A percentile compares a stretch with the other conserved stretches of the same genome.
Evolutionary conservation across 768 basidiomycete species (phyloP).

Genomic region (Boletus speciosus): DNA sequence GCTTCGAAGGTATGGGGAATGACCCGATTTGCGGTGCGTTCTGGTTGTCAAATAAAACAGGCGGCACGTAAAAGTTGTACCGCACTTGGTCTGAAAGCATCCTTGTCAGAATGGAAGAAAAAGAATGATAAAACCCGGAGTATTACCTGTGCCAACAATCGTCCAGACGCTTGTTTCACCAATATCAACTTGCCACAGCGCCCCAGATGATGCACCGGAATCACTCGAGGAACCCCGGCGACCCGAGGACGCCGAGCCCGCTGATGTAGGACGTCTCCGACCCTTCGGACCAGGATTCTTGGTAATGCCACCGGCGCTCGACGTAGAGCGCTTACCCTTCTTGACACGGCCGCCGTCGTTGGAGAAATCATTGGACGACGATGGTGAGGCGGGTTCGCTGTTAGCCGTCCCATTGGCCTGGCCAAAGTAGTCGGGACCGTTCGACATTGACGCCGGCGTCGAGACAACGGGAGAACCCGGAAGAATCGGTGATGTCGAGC

Average conservation of each 20-base stretch:
- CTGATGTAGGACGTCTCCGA: conserved; percentile 74
- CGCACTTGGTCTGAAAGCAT: conserved; percentile 71
- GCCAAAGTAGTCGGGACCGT: conserved; percentile 65
- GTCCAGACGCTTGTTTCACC: conserved; percentile 95
- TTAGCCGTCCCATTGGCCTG: conserved; percentile 38
- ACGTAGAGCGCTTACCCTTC: conserved; percentile 73
- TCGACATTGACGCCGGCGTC: conserved; percentile 51
- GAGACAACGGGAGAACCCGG: conserved; percentile 71
- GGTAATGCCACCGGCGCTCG: conserved; percentile 50
- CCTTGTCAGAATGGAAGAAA: conserved; percentile 15
- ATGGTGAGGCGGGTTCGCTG: conserved; percentile 68
- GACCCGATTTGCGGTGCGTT: too few species aligned
- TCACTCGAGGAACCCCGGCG: conserved; percentile 68
- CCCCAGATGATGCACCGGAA: conserved; percentile 67
- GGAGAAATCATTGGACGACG: conserved; percentile 61
- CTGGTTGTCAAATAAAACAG: conserved; percentile 76
- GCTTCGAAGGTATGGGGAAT: too few species aligned
- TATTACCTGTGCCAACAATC: conserved; percentile 81
- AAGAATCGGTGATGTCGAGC: conserved; percentile 54
- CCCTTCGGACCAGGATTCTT: conserved; percentile 41
- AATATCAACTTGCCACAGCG: conserved; percentile 86
- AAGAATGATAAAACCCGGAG: not conserved
- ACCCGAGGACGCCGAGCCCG: conserved; percentile 64
- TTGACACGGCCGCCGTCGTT: conserved; percentile 85
- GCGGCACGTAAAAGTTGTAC: conserved; percentile 92